phyloP scores from a whole-genome alignment of 2,329 filamentous ascomycete genomes.

The Pseudonectria foliicola region DNA sequence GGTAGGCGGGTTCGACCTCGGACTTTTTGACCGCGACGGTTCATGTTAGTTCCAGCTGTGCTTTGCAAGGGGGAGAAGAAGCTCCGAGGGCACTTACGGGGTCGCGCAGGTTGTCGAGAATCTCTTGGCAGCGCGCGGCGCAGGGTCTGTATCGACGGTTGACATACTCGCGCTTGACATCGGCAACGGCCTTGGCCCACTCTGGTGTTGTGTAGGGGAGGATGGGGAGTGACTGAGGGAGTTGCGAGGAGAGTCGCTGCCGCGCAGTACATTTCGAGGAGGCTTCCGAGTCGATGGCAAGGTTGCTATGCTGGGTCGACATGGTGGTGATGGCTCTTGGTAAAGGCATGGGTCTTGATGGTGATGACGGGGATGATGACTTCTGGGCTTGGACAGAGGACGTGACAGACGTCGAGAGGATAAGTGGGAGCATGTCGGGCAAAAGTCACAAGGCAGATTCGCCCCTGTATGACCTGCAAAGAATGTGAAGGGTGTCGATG shows the following conservation, averaged over 20 bases:
- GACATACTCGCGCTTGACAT: slow-evolving; percentile 48
- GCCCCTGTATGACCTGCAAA: no score
- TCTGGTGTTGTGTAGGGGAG: slow-evolving; percentile 40
- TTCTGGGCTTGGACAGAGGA: no score
- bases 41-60: slow-evolving; percentile 9
- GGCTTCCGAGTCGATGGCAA: no score
- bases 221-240: slow-evolving; percentile 17
- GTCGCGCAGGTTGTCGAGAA: slow-evolving; percentile 42
- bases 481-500: no score
- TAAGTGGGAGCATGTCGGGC: no score
- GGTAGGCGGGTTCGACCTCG: slow-evolving; percentile 43
- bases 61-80: not conserved
- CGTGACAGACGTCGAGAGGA: no score
- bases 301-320: no score
- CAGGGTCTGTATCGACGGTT: slow-evolving; percentile 46
- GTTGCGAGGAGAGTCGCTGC: slow-evolving; percentile 9
- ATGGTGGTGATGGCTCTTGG: no score
- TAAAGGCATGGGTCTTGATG: no score
- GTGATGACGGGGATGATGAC: no score
- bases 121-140: slow-evolving; percentile 44
- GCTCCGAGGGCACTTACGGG: slow-evolving; percentile 27
- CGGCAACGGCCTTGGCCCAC: slow-evolving; percentile 44
- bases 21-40: slow-evolving; percentile 20
- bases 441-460: no score
- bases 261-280: not conserved